phyloP scores from a whole-genome alignment of 1,284 basidiomycete genomes.

The Porphyrellus sp. region DNA sequence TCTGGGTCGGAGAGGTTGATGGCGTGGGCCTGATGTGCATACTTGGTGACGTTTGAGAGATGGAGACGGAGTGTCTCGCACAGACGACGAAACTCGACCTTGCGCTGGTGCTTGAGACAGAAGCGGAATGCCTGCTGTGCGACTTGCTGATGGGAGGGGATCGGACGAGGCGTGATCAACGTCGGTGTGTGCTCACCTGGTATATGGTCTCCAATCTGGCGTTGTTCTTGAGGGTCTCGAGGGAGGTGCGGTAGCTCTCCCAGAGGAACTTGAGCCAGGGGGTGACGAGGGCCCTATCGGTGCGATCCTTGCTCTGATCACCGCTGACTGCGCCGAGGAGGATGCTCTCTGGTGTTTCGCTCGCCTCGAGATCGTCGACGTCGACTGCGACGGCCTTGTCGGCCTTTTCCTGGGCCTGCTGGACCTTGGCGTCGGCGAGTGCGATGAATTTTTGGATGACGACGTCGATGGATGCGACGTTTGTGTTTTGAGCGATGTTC shows the following conservation, averaged over 20 bases:
- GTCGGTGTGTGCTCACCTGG: constrained; percentile 50
- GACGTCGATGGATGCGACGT: constrained; percentile 87
- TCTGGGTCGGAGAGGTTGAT: constrained; percentile 98
- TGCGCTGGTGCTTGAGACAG: not conserved
- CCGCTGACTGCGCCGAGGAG: constrained; percentile 85
- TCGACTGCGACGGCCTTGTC: constrained; percentile 67
- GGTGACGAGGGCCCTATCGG: constrained; percentile 92
- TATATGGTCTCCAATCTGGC: constrained; percentile 92
- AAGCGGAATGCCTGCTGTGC: constrained; percentile 90
- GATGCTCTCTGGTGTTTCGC: constrained; percentile 90
- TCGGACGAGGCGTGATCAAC: not conserved
- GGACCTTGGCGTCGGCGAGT: constrained; percentile 84
- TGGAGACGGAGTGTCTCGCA: constrained; percentile 97
- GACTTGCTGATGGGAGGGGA: not conserved
- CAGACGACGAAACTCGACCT: constrained; percentile 44
- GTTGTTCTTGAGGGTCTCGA: constrained; percentile 98
- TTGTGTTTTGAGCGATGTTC: constrained; percentile 93
- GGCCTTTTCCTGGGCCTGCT: constrained; percentile 83
- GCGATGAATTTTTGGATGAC: constrained; percentile 91
- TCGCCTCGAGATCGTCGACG: constrained; percentile 88
- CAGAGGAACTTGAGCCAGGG: constrained; percentile 98
- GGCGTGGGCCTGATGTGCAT: constrained; percentile 92
- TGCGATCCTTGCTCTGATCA: constrained; percentile 92
- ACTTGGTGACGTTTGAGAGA: constrained; percentile 93
- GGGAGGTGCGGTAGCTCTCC: constrained; percentile 96